Percentiles rank a stretch among this genome's conserved stretches.
Conservation (phyloP, 805 yeast species). For the Pichia gijzeniarum region DNA sequence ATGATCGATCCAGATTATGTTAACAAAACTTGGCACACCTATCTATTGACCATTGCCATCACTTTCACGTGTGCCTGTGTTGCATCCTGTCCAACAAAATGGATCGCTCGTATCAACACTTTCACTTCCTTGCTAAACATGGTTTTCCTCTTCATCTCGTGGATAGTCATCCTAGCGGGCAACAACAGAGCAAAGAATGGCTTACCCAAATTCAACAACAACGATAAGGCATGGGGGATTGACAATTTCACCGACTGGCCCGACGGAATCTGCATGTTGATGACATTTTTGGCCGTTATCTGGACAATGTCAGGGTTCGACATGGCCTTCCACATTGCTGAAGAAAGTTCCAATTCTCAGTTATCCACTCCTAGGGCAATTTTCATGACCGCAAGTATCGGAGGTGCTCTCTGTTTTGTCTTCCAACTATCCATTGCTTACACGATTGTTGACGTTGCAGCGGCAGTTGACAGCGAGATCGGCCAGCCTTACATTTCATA, state of each 20-base stretch:
- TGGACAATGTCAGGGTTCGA: constrained; percentile 76
- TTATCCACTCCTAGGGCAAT: constrained; percentile 64
- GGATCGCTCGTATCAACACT: constrained; percentile 46
- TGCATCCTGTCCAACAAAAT: constrained; percentile 48
- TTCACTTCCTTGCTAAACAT: constrained; percentile 44
- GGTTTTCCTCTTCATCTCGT: constrained; percentile 43
- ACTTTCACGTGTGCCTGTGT: constrained; percentile 41
- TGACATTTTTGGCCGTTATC: constrained; percentile 54
- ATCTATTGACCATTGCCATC: constrained; percentile 46
- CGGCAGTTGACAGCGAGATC: constrained; percentile 39
- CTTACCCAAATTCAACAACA: constrained; percentile 42
- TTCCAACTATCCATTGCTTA: constrained; percentile 57
- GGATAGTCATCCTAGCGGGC: constrained; percentile 48
- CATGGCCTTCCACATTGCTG: constrained; percentile 69
- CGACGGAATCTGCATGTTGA: constrained; percentile 50
- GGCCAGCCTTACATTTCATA: constrained; percentile 59
- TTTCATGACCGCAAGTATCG: constrained; percentile 47
- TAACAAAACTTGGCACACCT: constrained; percentile 44
- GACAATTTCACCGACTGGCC: constrained; percentile 58
- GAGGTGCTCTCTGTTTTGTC: constrained; percentile 51
- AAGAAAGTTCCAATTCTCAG: constrained; percentile 60
- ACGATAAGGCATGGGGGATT: constrained; percentile 47
- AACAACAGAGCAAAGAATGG: constrained; percentile 35
- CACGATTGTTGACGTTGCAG: constrained; percentile 46
- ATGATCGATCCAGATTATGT: constrained; percentile 34